Percentiles rank a stretch among this genome's conserved stretches.
These are phyloP conservation scores for Chalciporus pseudorubinellus DNA, from an alignment of 768 basidiomycete species.

Conservation along the genomic window DNA sequence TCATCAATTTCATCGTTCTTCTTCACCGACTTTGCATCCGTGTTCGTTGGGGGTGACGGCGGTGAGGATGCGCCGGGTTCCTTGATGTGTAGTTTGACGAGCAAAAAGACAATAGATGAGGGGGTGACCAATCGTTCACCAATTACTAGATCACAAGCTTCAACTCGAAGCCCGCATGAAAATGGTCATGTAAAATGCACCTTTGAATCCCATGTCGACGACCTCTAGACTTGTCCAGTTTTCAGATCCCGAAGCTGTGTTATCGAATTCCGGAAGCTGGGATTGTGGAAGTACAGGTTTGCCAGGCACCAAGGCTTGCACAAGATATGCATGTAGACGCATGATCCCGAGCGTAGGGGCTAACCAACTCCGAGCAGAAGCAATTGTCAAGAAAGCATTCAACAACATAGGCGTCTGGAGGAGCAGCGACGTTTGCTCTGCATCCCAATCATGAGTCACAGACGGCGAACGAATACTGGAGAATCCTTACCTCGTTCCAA, in stretches of 20 bases:
- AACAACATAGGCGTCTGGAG: conserved; percentile 71
- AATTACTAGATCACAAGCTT: conserved; percentile 54
- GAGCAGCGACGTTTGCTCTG: conserved; percentile 72
- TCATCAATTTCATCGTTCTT: conserved; percentile 63
- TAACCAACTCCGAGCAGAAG: conserved; percentile 88
- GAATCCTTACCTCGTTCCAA: conserved; percentile 61
- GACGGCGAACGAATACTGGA: background rate
- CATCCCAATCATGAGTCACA: background rate
- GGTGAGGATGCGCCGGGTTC: conserved; percentile 44
- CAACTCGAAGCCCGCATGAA: background rate
- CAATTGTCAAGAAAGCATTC: conserved; percentile 77
- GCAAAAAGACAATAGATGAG: conserved; percentile 81
- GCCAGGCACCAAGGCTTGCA: conserved; percentile 76
- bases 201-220: conserved; percentile 82
- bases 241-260: conserved; percentile 35
- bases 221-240: conserved; percentile 78
- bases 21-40: conserved; percentile 43
- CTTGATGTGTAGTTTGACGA: conserved; percentile 76
- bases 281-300: conserved; percentile 47
- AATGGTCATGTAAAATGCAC: conserved; percentile 37
- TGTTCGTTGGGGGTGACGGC: conserved; percentile 29
- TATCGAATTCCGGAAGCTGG: conserved; percentile 75
- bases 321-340: conserved; percentile 78
- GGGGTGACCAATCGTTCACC: conserved; percentile 88
- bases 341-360: conserved; percentile 72